A percentile compares a stretch with the other conserved stretches of the same genome.
Evolutionary conservation across 2,329 filamentous ascomycete species (phyloP).

Genomic region (Aspergillus pseudoglaucus): DNA sequence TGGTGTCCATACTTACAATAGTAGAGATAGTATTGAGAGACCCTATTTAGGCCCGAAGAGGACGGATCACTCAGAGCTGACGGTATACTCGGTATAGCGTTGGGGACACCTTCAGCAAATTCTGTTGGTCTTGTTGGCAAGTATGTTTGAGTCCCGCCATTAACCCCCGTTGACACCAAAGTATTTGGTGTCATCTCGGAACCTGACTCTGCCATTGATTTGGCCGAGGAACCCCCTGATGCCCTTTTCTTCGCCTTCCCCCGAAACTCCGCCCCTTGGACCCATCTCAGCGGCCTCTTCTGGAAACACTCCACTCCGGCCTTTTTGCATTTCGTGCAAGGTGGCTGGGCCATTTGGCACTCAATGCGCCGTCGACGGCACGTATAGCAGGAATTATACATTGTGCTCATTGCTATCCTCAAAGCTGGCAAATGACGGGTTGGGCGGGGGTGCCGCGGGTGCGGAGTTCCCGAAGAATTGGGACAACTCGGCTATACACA

Average conservation of each 20-base stretch:
- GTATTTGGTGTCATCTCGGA: neutral
- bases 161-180: neutral
- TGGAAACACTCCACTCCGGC: conserved; percentile 27
- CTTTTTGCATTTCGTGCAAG: conserved; percentile 28
- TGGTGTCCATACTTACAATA: conserved; percentile 22
- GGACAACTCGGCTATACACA: no score
- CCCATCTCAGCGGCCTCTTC: conserved; percentile 29
- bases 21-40: conserved; percentile 26
- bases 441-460: no score
- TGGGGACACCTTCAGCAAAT: neutral
- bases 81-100: conserved; percentile 3
- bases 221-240: neutral
- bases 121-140: no score
- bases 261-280: conserved; percentile 29
- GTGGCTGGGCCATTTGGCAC: conserved; percentile 22
- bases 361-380: conserved; percentile 31
- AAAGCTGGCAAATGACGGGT: no score
- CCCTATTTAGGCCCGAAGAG: conserved; percentile 9
- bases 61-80: conserved; percentile 10
- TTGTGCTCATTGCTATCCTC: neutral
- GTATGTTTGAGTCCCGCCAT: no score
- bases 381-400: conserved; percentile 24
- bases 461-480: no score
- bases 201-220: conserved; percentile 1
- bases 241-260: conserved; percentile 23